Evolutionary conservation across 2,329 filamentous ascomycete species (phyloP), one percentile per base, ranked within the genome.

Genomic region (Myotisia sp.): DNA sequence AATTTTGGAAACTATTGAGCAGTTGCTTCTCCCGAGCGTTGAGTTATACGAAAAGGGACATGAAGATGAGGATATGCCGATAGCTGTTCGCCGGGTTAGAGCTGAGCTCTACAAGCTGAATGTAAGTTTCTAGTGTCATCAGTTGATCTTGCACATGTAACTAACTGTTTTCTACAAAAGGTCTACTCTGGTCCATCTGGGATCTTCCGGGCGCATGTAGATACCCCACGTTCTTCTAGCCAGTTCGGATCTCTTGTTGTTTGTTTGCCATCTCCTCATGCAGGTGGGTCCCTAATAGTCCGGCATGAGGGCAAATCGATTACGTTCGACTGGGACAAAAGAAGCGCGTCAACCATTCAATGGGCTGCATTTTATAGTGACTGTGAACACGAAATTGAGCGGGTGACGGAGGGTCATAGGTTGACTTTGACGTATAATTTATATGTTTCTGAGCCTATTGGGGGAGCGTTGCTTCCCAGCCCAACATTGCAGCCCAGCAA

Each of bases 361-460:
- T 59, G 52, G 53, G 54, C 50, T 0, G 55, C 54, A 3, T 58
- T 59, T 20, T 58, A 57, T 21, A 53, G 50, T 13, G 54, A 58
- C 35, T 56, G 52, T 29, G 50, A 54, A 34, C 52, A 56, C 36
- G 52, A 58, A 21, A 55, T 58, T 1, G 43, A 62, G 0, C 57
- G 64, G 9, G 61, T 76, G 4, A 65, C 52, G 0, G 42, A 51
- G 1, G 70, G 71, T 0, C 58, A 75, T 37, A 64, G 68, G 0
- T 40, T 76, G 10, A 75, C 68, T 0, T 47, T 77, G 14, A 76
- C 70, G 0, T 76, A 76, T 51, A 75, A 75, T 37, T 52, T 77
- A 1, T 72, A 61, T 3, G 50, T 58, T 7, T 51, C 53, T 2
- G 47, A 52, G 14, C 51, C 56, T 3, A 45, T 51, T n/a, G 55